phyloP scores from a whole-genome alignment of 768 basidiomycete genomes.

The Cystofilobasidium macerans region DNA sequence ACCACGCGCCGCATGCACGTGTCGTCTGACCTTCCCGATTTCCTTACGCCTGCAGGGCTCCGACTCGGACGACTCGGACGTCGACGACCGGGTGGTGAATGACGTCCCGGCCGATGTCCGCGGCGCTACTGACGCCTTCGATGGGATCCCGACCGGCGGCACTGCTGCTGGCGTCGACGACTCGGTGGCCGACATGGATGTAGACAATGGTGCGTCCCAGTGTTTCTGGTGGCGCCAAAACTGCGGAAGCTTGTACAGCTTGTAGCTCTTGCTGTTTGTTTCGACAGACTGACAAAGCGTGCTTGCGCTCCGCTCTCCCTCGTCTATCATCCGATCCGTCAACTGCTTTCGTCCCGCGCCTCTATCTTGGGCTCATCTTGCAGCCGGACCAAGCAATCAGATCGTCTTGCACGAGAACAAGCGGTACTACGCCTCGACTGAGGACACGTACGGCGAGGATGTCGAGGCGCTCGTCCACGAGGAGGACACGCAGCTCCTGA shows the following conservation, averaged over 20 bases:
- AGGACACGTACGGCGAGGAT: constrained; percentile 80
- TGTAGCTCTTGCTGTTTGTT: too few species aligned
- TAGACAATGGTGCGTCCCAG: constrained; percentile 9
- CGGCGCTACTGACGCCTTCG: constrained; percentile 13
- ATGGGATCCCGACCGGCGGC: constrained; percentile 2
- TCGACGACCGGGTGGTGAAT: constrained; percentile 21
- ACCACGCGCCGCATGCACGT: neutral
- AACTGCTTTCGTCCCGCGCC: neutral
- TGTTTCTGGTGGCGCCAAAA: too few species aligned
- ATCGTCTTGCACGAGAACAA: constrained; percentile 87
- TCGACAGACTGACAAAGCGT: too few species aligned
- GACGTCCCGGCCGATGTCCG: neutral
- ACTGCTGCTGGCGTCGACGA: constrained; percentile 8
- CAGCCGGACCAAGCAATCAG: constrained; percentile 31
- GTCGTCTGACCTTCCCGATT: neutral
- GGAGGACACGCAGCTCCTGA: constrained; percentile 89
- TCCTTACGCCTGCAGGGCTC: constrained; percentile 6
- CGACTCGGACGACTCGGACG: constrained; percentile 24
- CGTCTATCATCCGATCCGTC: neutral
- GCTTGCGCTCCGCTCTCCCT: neutral
- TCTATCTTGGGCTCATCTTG: neutral
- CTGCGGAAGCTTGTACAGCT: too few species aligned
- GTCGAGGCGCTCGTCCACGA: constrained; percentile 97
- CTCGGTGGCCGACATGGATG: constrained; percentile 7
- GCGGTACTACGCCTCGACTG: constrained; percentile 89